These are phyloP conservation scores for Hypocrella siamensis DNA, from an alignment of 2,329 filamentous ascomycete genomes.

Conservation along the genomic window DNA sequence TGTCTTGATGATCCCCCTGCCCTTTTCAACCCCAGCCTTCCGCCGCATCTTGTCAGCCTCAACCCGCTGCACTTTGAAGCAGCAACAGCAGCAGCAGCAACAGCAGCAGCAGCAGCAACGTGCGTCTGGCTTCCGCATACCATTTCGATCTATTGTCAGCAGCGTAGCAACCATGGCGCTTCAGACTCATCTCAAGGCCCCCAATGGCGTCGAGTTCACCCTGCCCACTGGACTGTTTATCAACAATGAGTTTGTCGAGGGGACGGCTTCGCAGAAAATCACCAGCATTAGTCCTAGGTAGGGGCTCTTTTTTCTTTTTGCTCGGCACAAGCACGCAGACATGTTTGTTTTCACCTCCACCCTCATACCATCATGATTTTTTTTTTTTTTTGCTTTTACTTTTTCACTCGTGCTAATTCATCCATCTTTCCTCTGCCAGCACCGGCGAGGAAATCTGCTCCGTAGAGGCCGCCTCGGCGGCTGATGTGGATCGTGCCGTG, in stretches of 20 bases:
- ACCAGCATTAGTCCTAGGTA: constrained; percentile 40
- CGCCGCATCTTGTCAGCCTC: too few species aligned
- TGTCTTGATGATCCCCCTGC: too few species aligned
- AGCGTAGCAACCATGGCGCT: constrained; percentile 2
- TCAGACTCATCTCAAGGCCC: constrained; percentile 14
- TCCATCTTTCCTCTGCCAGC: constrained; percentile 8
- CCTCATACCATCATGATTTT: too few species aligned
- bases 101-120: constrained; percentile 3
- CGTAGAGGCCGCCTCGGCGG: constrained; percentile 13
- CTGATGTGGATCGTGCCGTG: constrained; percentile 18
- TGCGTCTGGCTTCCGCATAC: too few species aligned
- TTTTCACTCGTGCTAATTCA: too few species aligned
- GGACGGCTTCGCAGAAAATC: constrained; percentile 37
- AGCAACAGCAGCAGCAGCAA: neutral
- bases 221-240: constrained; percentile 61
- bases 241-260: constrained; percentile 59
- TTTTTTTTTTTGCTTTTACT: too few species aligned
- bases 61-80: too few species aligned
- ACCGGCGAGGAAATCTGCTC: constrained; percentile 16
- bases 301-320: constrained; percentile 1
- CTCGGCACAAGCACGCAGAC: too few species aligned
- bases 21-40: too few species aligned
- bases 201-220: constrained; percentile 50
- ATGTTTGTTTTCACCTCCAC: too few species aligned
- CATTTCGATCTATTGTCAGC: neutral